Base-by-base conservation (phyloP, 345 rosid genomes). In the Capsella bursapastoris region DNA sequence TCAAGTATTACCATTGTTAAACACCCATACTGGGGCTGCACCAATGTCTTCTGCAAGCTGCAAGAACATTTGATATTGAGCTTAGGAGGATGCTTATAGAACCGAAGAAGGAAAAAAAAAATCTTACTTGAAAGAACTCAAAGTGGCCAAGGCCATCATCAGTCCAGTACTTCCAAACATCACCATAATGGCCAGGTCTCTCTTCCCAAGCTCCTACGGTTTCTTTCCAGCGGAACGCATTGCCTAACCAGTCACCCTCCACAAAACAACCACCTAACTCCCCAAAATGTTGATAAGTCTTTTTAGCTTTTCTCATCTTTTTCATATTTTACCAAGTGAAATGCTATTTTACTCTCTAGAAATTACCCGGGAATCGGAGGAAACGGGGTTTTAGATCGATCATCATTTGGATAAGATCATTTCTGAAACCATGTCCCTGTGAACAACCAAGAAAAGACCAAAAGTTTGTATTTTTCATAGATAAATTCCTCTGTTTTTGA, bases 141-240 rank as follows among this genome's bases (percentile, higher is more conserved):
- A 83, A 88, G 70, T 84, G 50, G 66, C 97, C 98, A 51, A 91
- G 87, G 12, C 96, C 98, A 74, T 91, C 95, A 82, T 91, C 97
- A 9, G 97, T 93, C 96, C 96, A 93, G 41, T 93, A 93, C 63
- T 49, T 85, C 97, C 98, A 93, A 82, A 89, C 91, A 70, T 91
- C 98, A 72, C 94, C 92, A 66, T 79, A 93, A 78, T 91, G 98
- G 34, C 97, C 96, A 28, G 97, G 86, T 78, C 97, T 89, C 79
- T 91, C 91, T 77, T 91, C 97, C 98, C 97, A 93, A 9, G 95
- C 90, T 75, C 98, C 97, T 38, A 91, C 70, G 6, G 87, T 84
- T 79, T 84, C 88, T 83, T 91, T 88, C 98, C 98, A 93, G 25
- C 95, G 94, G 57, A 89, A 88, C 31, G 98, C 96, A 72, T 91